Conservation (phyloP, 805 yeast species). For the Helenozyma baotianmanensis region DNA sequence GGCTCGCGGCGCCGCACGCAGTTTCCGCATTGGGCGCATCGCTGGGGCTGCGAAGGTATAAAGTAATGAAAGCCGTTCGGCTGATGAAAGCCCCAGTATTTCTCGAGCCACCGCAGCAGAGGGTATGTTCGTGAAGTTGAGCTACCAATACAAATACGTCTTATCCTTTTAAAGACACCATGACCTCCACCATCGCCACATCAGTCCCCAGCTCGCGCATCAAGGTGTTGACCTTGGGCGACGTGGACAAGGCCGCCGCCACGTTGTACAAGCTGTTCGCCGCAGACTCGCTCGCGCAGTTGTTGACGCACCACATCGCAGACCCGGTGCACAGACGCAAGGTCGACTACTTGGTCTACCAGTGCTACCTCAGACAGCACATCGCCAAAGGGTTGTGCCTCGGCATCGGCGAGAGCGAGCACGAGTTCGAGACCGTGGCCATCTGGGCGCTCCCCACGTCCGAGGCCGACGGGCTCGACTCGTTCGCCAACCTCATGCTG, state of each 20-base stretch:
- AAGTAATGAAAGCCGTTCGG: too few relatives aligned
- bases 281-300: slow-evolving; percentile 31
- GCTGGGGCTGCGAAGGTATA: too few relatives aligned
- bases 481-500: slow-evolving; percentile 44
- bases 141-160: slow-evolving; percentile 19
- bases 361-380: slow-evolving; percentile 48
- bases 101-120: slow-evolving; percentile 3
- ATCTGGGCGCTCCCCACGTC: slow-evolving; percentile 50
- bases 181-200: background rate
- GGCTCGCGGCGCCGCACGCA: too few relatives aligned
- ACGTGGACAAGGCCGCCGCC: slow-evolving; percentile 31
- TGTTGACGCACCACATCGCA: slow-evolving; percentile 13
- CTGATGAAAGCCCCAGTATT: too few relatives aligned
- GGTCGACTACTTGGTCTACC: slow-evolving; percentile 32
- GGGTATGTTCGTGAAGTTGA: slow-evolving; percentile 19
- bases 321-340: slow-evolving; percentile 4
- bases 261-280: slow-evolving; percentile 34
- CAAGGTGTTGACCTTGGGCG: slow-evolving; percentile 11
- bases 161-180: slow-evolving; percentile 12
- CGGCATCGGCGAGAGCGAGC: slow-evolving; percentile 43
- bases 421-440: slow-evolving; percentile 49
- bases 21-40: too few relatives aligned
- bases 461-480: slow-evolving; percentile 37
- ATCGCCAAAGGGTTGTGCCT: slow-evolving; percentile 46
- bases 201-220: slow-evolving; percentile 4